Evolutionary conservation across 2,329 filamentous ascomycete genomes (phyloP), one percentile per base, ranked within the genome.

Genomic region (Calcarisporium arbuscula): DNA sequence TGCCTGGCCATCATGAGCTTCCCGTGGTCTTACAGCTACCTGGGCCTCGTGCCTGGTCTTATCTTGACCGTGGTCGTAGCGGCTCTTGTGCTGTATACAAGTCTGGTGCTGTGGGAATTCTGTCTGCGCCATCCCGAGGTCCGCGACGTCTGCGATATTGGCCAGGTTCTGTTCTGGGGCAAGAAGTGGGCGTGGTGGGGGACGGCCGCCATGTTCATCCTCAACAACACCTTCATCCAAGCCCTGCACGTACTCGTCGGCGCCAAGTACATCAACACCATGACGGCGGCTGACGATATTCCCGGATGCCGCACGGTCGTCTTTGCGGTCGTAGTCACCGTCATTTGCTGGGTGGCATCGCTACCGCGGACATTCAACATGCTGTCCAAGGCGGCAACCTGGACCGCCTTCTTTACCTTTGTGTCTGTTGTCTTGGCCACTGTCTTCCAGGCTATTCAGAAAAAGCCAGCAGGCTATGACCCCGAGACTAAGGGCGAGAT

Each of bases 201-300:
- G 19, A 80, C 77, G 0, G 88, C 86, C 2, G 64, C 86, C 56
- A 94, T 94, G 84, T 95, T 95, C 59, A 64, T 95, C 29, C 60
- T 95, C 43, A 95, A 95, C 72, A 95, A 95, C 57, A 94, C 86
- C 15, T 92, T 92, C 57, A 92, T 94, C 47, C 81, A 87, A 61
- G 80, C 72, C 50, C 50, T 95, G 30, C 88, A 95, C 55, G 85
- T 89, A 44, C 70, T 95, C 31, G 80, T 87, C 4, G 86, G 85
- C 29, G 82, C 87, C 36, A 83, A 90, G 56, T 95, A 92, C 50
- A 70, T 94, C 44, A 94, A 95, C 65, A 94, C 87, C 35, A 89
- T 95, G 70, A 83, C 81, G 6, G 74, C 73, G 32, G 69, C 80
- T 43, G 72, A 79, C 39, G 70, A 78, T 47, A 68, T 72, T 31